Evolutionary conservation across 305 asterid species (phyloP), one percentile per base, ranked within the genome.

Genomic region (Fraxinus paxiana): DNA sequence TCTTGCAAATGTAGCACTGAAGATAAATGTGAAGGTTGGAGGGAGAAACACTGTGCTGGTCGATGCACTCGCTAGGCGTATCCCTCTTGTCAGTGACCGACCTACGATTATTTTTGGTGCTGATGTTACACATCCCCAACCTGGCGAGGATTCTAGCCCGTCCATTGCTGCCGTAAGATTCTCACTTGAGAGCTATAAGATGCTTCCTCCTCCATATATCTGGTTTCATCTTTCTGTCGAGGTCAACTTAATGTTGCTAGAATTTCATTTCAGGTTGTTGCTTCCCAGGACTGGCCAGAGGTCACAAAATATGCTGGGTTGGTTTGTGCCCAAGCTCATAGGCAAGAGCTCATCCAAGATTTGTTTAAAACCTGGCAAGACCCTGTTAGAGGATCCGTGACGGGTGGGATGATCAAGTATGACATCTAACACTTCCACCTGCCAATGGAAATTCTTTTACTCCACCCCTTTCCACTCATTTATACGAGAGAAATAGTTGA

Each of bases 81-180:
- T 96, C 56, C 99, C 99, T 51, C 91, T 91, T 6, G 99, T 96
- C 75, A 94, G 97, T 77, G 97, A 94, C 82, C 85, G 88, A 13
- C 99, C 99, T n/a, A 96, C 99, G 4, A 96, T 96, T 76, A 96
- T 96, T 51, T 96, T 96, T 80, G 99, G 99, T 72, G 99, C 99
- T 73, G 99, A 96, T 83, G 99, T 96, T 74, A 96, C 99, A 33
- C 99, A 96, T 85, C 97, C 98, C 54, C 98, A 94, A 59, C 99
- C 98, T 30, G 99, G 99, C 20, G 99, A 96, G 88, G 99, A 96
- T 82, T 90, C 99, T 17, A 94, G 98, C 82, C 99, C 99, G 20
- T 96, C 99, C 5, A 96, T 96, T 87, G 99, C 99, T 28, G 99
- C 99, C 69, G 99, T 94, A 92, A 31, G 89, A 76, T 74, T 33